Evolutionary conservation across 2,329 filamentous ascomycete species (phyloP), one percentile per base, ranked within the genome.

Genomic region (Pseudogymnoascus sp.): DNA sequence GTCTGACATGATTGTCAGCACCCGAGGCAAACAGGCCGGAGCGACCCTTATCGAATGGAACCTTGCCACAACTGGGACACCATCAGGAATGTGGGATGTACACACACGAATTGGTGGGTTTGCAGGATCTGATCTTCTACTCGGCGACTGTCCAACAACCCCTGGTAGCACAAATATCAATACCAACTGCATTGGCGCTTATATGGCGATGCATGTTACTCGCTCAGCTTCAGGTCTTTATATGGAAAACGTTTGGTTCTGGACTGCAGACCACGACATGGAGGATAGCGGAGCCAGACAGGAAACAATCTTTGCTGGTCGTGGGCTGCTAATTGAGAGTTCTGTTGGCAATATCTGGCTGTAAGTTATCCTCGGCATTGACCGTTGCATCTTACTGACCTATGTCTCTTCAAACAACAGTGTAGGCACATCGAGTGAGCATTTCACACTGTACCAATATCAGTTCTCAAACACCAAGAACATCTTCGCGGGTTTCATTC

Each of bases 381-480:
- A 14, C 35, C 35, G 5, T 10, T 86, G 86, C 70, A 83, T 87
- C 74, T 82, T 87, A 72, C 88, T 91, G 74, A 88, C 91, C 74
- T 86, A 88, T 77, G 11, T 85, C 95, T 70, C 95, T 88, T 14
- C 21, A 8, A 47, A 47, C 82, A 92, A 88, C 74, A 91, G 90
- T 61, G 74, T 80, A 59, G 81, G 80, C 29, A 81, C 79, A 2
- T 77, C 77, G 0, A 79, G 77, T 26, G 82, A 84, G 70, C 82
- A 84, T 70, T 74, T 76, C 61, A 74, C 76, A 4, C 71, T 84
- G 35, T 84, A 84, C 70, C 78, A 84, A 67, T 81, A 82, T 70
- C 78, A 81, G 59, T 74, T 83, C 64, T 72, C 78, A 65, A 74
- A 68, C 19, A 70, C 70, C 1, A 63, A 69, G 61, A 68, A 71